Evolutionary conservation across 2,329 filamentous ascomycete species (phyloP).

Genomic region (Talaromyces rugulosus): DNA sequence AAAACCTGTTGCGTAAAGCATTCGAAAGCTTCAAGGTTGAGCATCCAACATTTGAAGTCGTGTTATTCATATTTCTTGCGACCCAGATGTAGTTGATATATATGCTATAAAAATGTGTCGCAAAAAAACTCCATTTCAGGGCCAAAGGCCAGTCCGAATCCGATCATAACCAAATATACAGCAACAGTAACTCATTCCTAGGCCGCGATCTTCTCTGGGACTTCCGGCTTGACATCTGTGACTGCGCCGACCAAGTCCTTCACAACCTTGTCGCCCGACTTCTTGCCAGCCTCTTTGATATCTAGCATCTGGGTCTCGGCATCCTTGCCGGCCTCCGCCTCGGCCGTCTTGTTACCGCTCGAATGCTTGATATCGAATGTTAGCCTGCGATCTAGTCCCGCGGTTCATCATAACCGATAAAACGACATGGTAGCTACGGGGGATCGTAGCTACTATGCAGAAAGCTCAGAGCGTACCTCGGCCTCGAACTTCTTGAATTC

Average conservation of each 20-base stretch:
- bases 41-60: background rate
- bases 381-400: background rate
- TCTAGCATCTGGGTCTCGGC: conserved; percentile 76
- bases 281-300: conserved; percentile 75
- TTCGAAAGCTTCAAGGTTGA: background rate
- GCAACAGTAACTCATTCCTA: background rate
- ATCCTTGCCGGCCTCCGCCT: conserved; percentile 74
- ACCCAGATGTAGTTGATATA: background rate
- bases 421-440: background rate
- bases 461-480: conserved; percentile 50
- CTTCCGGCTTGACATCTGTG: conserved; percentile 73
- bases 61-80: background rate
- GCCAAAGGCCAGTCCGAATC: background rate
- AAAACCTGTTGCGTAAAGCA: background rate
- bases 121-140: background rate
- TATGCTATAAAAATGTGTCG: background rate
- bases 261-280: conserved; percentile 74
- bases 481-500: conserved; percentile 95
- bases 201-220: conserved; percentile 46
- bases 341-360: conserved; percentile 80
- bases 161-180: background rate
- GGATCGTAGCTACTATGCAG: background rate
- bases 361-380: conserved; percentile 62
- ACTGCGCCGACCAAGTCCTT: conserved; percentile 81
- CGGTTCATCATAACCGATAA: background rate